Conservation (phyloP, 2,329 filamentous ascomycete species). For the Pestalotiopsis sp. region DNA sequence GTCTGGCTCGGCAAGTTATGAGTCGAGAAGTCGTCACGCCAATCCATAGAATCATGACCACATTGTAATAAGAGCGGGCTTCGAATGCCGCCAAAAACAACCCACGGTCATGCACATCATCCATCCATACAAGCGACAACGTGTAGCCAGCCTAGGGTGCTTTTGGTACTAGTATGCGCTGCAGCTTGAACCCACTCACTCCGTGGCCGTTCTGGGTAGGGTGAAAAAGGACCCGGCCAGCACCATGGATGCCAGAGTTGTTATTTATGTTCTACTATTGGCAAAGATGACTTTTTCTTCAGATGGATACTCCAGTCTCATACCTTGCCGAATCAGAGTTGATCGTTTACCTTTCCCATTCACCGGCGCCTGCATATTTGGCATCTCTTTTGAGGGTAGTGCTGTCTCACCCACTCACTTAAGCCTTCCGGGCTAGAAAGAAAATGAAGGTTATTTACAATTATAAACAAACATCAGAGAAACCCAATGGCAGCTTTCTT, state of each 20-base stretch:
- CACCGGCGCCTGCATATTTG: neutral
- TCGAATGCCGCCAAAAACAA: constrained; percentile 10
- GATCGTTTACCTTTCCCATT: neutral
- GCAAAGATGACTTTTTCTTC: neutral
- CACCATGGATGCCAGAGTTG: neutral
- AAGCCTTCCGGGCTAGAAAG: neutral
- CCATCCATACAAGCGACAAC: constrained; percentile 18
- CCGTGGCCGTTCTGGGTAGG: constrained; percentile 13
- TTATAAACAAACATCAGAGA: neutral
- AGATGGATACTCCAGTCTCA: constrained; percentile 15
- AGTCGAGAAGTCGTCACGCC: constrained; percentile 3
- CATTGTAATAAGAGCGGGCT: constrained; percentile 4
- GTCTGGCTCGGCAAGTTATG: neutral
- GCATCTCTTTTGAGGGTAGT: neutral
- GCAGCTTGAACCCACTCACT: neutral
- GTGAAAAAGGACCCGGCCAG: neutral
- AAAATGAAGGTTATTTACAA: neutral
- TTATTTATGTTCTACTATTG: neutral
- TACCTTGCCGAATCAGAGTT: constrained; percentile 16
- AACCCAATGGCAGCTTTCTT: neutral
- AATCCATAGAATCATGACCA: constrained; percentile 9
- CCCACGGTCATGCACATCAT: constrained; percentile 26
- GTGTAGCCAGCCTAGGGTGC: neutral
- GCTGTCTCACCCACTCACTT: neutral
- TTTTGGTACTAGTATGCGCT: neutral